A percentile compares a stretch with the other conserved stretches of the same genome.
Conservation (phyloP, 495 filamentous ascomycete species). For the Chaetomium cochliodes region DNA sequence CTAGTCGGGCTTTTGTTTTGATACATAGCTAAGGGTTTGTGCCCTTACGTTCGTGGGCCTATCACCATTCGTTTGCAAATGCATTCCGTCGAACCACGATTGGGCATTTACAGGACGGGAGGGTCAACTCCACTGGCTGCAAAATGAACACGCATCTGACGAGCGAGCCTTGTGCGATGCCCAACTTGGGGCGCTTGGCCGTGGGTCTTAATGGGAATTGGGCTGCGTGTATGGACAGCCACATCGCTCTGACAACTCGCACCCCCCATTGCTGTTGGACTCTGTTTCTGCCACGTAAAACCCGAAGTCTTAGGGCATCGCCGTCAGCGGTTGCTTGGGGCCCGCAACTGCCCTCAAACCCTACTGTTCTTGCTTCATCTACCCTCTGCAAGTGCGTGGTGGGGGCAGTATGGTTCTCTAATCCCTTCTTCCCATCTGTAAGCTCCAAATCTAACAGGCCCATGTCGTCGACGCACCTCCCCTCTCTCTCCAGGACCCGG, state of each 20-base stretch:
- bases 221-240: slow-evolving; percentile 4
- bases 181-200: too few species aligned
- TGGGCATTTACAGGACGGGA: not conserved
- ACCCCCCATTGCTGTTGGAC: not conserved
- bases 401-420: not conserved
- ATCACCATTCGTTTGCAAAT: not conserved
- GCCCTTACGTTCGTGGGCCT: not conserved
- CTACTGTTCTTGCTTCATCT: not conserved
- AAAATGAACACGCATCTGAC: slow-evolving; percentile 9
- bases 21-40: too few species aligned
- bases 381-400: too few species aligned
- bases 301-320: not conserved
- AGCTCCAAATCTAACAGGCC: not conserved
- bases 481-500: slow-evolving; percentile 24
- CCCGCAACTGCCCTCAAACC: not conserved
- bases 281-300: slow-evolving; percentile 8
- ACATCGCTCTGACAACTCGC: not conserved
- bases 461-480: slow-evolving; percentile 17
- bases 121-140: slow-evolving; percentile 7
- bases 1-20: too few species aligned
- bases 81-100: not conserved
- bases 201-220: not conserved
- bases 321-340: not conserved
- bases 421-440: not conserved
- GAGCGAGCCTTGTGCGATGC: not conserved